Percentiles rank a stretch among this genome's conserved stretches.
phyloP scores from a whole-genome alignment of 148 eudicot genomes.

The Hydrangea macrophylla region DNA sequence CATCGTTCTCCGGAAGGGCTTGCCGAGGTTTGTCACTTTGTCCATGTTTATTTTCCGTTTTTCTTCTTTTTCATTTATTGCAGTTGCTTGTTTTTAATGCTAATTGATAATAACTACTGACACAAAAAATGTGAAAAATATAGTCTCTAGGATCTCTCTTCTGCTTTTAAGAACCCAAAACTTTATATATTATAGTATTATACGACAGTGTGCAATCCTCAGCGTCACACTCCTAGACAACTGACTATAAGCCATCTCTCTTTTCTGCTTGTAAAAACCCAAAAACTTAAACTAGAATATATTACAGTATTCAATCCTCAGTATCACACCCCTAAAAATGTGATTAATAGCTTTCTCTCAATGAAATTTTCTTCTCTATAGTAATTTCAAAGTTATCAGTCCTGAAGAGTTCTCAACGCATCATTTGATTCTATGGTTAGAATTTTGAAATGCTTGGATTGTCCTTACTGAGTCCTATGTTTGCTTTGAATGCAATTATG shows the following conservation, averaged over 20 bases:
- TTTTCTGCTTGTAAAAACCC: neutral
- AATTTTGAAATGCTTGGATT: neutral
- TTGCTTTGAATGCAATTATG: conserved; percentile 3
- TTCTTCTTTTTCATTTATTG: neutral
- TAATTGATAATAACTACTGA: neutral
- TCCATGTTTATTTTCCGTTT: neutral
- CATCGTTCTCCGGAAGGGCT: conserved; percentile 69
- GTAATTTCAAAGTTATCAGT: neutral
- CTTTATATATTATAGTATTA: neutral
- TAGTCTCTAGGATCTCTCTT: neutral
- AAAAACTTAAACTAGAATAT: neutral
- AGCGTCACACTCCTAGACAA: neutral
- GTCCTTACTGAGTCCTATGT: neutral
- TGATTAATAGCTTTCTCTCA: neutral
- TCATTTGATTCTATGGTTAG: neutral
- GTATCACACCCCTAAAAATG: neutral
- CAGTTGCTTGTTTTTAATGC: neutral
- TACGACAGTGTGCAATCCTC: neutral
- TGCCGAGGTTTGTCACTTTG: conserved; percentile 73
- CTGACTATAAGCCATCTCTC: no score
- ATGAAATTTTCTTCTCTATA: neutral
- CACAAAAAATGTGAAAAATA: neutral
- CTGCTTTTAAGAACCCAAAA: neutral
- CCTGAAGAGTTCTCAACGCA: neutral
- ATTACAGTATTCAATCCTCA: neutral